Base-by-base conservation (phyloP, 1,284 basidiomycete species). In the Coriolopsis trogii region DNA sequence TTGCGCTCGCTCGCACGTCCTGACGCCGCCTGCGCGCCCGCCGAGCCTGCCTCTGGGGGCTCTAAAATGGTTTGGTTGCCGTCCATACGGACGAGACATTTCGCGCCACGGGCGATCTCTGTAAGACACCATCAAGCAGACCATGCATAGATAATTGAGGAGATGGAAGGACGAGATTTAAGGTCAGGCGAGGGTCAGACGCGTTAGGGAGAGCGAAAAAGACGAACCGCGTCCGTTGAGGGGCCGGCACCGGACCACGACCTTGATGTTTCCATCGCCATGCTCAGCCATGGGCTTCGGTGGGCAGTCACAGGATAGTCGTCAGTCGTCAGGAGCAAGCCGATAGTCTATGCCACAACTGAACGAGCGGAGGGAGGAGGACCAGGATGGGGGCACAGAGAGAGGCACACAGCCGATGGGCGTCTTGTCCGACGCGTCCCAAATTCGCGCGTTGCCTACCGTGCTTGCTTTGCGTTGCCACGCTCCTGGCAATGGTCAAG, bases 181-280 rank as follows among this genome's bases (percentile, higher is more conserved):
- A 36, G 57, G 46, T 49, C 33, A 31, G 41, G 46, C 55, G 10
- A 49, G 38, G 49, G 41, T 52, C 37, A n/a, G 44, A 53, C 49
- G 43, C 50, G 50, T 43, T 42, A 29, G 6, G n/a, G 23, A 21
- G 34, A 24, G 18, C 8, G 24, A 26, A 36, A 50, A 56, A 54
- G 36, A 75, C 85, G 63, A 65, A 94, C 94, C 94, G 74, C 95
- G 85, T 63, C 87, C 75, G 72, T 98, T 98, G 72, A 98, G 87
- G 49, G 95, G 95, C 59, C 95, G 82, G 79, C 95, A 97, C 88
- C 95, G 85, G 58, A 96, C 93, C 49, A 96, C 93, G 71, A 96
- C 93, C 74, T 91, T 96, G 82, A 96, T 96, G 75, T 96, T 96
- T 49, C 93, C 93, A 62, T 83, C 85, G 52, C 85, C 85, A 59